These are phyloP conservation scores for Eimeria sp. DNA, from an alignment of 169 alveolate genomes.

Conservation along the genomic window DNA sequence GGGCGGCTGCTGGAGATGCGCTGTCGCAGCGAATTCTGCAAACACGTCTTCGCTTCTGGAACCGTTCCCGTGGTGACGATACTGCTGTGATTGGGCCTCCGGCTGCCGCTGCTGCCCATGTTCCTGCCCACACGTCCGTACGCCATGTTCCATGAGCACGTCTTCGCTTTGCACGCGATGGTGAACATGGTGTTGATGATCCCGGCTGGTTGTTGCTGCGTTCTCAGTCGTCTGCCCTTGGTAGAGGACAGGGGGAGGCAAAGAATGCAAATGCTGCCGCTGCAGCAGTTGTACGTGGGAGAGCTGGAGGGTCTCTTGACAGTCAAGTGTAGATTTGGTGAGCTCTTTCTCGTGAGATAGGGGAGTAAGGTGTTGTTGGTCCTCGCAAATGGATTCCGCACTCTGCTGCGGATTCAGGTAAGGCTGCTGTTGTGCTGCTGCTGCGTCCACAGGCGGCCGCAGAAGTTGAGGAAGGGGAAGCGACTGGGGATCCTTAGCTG, in stretches of 20 bases:
- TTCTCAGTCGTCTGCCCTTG: neutral
- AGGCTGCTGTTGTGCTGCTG: constrained; percentile 1
- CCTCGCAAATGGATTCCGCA: neutral
- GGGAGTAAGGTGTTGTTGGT: neutral
- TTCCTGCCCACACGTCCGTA: neutral
- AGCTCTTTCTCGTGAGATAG: neutral
- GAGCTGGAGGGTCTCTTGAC: neutral
- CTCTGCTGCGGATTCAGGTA: neutral
- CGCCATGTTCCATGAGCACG: neutral
- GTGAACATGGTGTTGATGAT: neutral
- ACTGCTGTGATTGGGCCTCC: neutral
- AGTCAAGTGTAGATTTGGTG: neutral
- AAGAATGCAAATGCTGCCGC: constrained; percentile 18
- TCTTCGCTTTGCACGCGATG: neutral
- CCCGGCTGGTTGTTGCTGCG: neutral
- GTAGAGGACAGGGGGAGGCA: neutral
- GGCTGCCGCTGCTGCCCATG: neutral
- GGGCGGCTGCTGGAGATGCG: neutral
- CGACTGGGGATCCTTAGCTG: neutral
- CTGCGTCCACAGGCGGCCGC: neutral
- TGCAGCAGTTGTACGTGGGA: neutral
- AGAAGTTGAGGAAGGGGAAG: neutral
- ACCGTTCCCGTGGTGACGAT: neutral
- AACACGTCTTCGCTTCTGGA: neutral
- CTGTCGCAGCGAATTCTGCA: neutral